Base-by-base conservation (phyloP, 2,329 filamentous ascomycete species). In the Rhynchosporium agropyri region DNA sequence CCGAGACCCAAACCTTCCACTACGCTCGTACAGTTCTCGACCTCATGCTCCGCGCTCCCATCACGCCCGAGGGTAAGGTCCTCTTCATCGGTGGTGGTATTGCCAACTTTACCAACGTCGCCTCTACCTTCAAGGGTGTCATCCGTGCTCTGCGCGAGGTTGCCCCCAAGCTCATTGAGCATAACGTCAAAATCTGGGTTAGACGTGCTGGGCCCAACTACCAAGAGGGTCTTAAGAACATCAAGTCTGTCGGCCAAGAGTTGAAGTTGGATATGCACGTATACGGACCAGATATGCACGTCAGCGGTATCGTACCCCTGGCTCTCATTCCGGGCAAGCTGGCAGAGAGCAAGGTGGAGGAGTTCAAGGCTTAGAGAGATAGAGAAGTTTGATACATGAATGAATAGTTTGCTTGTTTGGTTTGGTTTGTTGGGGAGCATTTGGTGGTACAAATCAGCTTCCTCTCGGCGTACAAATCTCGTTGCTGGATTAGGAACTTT, bases 51-150 rank as follows among this genome's bases (percentile, higher is more conserved):
- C 91, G 95, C 71, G 89, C 94, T 61, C 94, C 95, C 63, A 79
- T 87, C 76, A 84, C 86, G 79, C 85, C 91, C 66, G 89, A 97
- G 75, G 95, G 95, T 83, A 99, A 98, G 87, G 92, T 99, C 60
- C 89, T 99, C 70, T 99, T 99, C 86, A 98, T 99, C 71, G 95
- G 95, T 79, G 95, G 95, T 83, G 95, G 95, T 86, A 99, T 99
- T 85, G 95, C 95, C 85, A 99, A 99, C 89, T 99, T 99, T 84
- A 99, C 95, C 84, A 99, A 98, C 82, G 95, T 99, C 61, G 95
- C 95, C 65, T 95, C 90, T 73, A 99, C 95, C 69, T 99, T 99
- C 90, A 99, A 99, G 87, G 95, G 95, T 83, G 94, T 99, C 79
- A 99, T 99, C 78, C 90, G 92, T 72, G 95, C 95, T 65, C 86